phyloP scores from a whole-genome alignment of 148 eudicot genomes.

The Vaccinium myrtillus region DNA sequence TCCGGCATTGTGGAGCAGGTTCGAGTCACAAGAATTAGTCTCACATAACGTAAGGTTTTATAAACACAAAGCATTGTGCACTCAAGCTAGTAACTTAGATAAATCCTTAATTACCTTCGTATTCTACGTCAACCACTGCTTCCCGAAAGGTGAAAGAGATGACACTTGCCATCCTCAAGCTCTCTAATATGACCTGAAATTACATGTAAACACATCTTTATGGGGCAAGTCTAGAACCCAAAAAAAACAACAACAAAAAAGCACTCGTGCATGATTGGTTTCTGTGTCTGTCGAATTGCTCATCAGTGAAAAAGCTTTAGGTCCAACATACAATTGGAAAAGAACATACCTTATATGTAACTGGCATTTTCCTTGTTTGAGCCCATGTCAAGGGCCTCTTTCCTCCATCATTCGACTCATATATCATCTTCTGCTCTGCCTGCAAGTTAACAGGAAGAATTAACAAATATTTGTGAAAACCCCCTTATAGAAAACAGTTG shows the following conservation, averaged over 20 bases:
- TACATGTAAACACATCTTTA: not conserved
- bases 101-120: conserved; percentile 49
- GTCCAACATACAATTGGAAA: conserved; percentile 22
- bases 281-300: not conserved
- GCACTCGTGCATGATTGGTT: too few species aligned
- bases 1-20: not conserved
- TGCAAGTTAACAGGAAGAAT: conserved; percentile 18
- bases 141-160: conserved; percentile 85
- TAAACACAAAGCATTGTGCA: not conserved
- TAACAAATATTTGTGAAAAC: not conserved
- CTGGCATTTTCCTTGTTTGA: conserved; percentile 68
- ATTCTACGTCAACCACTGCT: conserved; percentile 76
- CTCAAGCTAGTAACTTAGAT: not conserved
- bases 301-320: not conserved
- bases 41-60: not conserved
- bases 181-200: conserved; percentile 75
- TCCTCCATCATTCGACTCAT: conserved; percentile 50
- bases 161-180: conserved; percentile 83
- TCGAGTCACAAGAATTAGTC: not conserved
- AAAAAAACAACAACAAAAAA: too few species aligned
- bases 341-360: conserved; percentile 53
- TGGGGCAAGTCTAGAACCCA: not conserved
- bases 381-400: conserved; percentile 60
- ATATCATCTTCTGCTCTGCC: conserved; percentile 65
- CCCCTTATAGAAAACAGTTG: not conserved